phyloP scores from a whole-genome alignment of 352 stramenopile genomes.

The Phytophthora tubulina region DNA sequence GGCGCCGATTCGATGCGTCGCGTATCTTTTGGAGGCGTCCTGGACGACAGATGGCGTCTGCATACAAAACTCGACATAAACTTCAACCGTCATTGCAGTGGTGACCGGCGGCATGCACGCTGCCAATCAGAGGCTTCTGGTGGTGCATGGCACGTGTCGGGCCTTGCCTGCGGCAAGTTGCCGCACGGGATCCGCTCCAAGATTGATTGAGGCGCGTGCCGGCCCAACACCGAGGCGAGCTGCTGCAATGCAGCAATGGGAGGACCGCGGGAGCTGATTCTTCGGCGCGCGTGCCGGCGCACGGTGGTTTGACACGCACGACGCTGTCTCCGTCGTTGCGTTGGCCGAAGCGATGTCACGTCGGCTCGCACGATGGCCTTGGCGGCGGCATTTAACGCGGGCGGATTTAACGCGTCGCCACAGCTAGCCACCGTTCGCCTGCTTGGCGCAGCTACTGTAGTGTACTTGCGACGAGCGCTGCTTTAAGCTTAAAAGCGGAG shows the following conservation, averaged over 20 bases:
- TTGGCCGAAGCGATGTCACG: background rate
- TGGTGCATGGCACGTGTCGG: constrained; percentile 19
- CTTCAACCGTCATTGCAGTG: background rate
- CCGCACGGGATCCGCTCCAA: background rate
- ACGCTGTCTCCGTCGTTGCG: background rate
- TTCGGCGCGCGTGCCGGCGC: no score
- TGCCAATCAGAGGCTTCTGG: constrained; percentile 35
- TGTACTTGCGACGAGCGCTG: no score
- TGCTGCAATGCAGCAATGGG: background rate
- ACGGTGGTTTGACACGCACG: background rate
- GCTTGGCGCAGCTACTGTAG: no score
- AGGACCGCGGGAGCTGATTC: background rate
- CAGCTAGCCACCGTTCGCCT: no score
- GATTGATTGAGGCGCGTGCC: background rate
- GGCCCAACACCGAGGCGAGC: background rate
- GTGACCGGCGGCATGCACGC: constrained; percentile 1
- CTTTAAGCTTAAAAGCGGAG: no score
- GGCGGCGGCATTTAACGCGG: background rate
- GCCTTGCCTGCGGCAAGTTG: background rate
- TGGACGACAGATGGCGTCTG: background rate
- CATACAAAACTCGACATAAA: background rate
- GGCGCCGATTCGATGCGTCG: constrained; percentile 6
- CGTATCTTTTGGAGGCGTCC: background rate
- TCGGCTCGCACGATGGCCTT: background rate
- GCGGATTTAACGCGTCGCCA: background rate